These are phyloP conservation scores for Spathaspora jeffriesii DNA, from an alignment of 1,139 yeast species.

Conservation along the genomic window DNA sequence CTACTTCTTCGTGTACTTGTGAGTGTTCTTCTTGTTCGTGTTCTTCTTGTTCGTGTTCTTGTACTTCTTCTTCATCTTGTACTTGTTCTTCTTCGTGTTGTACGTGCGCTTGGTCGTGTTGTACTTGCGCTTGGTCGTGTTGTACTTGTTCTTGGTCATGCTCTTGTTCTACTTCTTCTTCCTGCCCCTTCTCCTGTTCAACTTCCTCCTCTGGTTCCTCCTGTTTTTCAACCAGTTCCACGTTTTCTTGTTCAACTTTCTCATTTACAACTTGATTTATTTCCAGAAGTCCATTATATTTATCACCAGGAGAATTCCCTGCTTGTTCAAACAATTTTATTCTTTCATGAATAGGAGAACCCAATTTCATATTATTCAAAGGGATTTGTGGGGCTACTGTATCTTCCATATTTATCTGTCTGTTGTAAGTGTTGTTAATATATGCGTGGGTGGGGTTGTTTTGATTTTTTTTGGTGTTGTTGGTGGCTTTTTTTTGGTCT, in stretches of 20 bases:
- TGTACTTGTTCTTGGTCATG: neutral
- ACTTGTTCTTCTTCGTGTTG: neutral
- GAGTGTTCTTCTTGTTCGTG: slow-evolving; percentile 2
- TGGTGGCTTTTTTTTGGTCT: neutral
- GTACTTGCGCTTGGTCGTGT: neutral
- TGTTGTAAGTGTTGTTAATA: too few relatives aligned
- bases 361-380: slow-evolving; percentile 6
- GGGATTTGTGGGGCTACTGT: neutral
- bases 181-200: neutral
- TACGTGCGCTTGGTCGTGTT: neutral
- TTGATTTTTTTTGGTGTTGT: too few relatives aligned
- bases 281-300: neutral
- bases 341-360: slow-evolving; percentile 15
- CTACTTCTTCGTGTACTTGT: neutral
- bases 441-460: too few relatives aligned
- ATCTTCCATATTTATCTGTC: neutral
- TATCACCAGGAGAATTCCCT: neutral
- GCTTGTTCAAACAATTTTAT: slow-evolving; percentile 6
- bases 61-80: neutral
- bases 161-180: slow-evolving; percentile 4
- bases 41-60: slow-evolving; percentile 3
- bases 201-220: neutral
- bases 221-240: too few relatives aligned
- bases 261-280: neutral
- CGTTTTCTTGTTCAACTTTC: neutral